Base-by-base conservation (phyloP, 1,284 basidiomycete species). In the Microbotryum silenes-acaulis region DNA sequence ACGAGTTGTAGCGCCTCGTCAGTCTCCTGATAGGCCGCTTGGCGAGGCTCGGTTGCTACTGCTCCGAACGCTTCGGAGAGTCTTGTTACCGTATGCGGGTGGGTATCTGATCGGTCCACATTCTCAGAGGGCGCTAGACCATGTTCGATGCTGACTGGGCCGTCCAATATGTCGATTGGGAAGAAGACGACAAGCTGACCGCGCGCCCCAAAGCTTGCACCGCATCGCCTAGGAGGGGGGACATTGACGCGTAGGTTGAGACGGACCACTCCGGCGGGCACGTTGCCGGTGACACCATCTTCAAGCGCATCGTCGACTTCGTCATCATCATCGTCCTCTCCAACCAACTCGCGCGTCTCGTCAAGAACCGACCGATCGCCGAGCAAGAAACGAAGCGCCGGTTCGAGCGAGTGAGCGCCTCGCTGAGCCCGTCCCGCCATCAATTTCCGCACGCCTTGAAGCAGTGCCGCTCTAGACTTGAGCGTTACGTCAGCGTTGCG, bases 151-250 rank as follows among this genome's bases (percentile, higher is more conserved):
- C 55, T 57, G 8, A 54, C 31, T 9, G 62, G 48, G 29, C 62
- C 21, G 48, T 55, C 57, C 37, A 56, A 51, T 14, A 63, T 52
- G 59, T 65, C 60, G 5, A 62, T 65, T 2, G 68, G 63, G 51
- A 64, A 67, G 58, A 67, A 67, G 27, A 65, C 61, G 54, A 65
- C 60, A 27, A 67, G 65, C 76, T 57, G 61, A 89, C 90, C 91
- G 68, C 89, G 89, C 0, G 88, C 87, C 0, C 90, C 87, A 76
- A 93, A 94, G 1, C 85, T 80, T 3, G 87, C 89, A 71, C 89
- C 88, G 1, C 86, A 87, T 2, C 87, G 86, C 62, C 87, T 79
- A 0, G 88, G 87, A 70, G 89, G 87, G 0, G 86, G 84, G 6
- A 90, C 74, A 70, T 88, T 89, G 75, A 89, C 87, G 37, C 37